Conservation (phyloP, 2,329 filamentous ascomycete species). For the Alternaria sp. region DNA sequence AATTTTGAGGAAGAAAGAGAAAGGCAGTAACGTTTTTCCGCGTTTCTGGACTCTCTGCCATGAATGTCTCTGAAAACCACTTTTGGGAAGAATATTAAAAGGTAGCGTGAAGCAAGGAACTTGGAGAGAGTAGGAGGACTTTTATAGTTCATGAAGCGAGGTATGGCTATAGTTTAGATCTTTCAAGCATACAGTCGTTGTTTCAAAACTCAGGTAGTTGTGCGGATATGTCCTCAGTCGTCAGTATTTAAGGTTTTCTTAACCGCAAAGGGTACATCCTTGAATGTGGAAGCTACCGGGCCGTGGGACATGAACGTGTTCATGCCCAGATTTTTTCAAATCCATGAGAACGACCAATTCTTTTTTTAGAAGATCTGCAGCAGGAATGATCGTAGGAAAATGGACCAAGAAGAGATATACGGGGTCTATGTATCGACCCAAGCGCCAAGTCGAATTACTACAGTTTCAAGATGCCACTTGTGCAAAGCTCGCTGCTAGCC, state of each 20-base stretch:
- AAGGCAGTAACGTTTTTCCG: no score
- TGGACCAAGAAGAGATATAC: not conserved
- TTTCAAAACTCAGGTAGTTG: no score
- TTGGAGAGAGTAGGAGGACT: no score
- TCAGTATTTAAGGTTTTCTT: not conserved
- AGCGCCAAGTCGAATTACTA: not conserved
- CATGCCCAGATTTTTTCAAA: not conserved
- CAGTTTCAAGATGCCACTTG: not conserved
- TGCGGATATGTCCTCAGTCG: no score
- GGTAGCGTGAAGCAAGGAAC: no score
- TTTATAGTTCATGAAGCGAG: no score
- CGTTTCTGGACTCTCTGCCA: no score
- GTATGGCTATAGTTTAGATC: no score
- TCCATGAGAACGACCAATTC: not conserved
- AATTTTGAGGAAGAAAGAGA: no score
- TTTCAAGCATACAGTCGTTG: no score
- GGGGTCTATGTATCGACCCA: not conserved
- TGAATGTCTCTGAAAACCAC: accelerated
- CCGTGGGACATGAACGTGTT: not conserved
- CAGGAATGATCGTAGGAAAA: not conserved
- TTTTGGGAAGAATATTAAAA: no score
- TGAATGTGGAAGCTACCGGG: not conserved
- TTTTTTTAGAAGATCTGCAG: not conserved
- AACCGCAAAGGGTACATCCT: not conserved
- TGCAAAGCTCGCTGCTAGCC: not conserved